Evolutionary conservation across 116 monocot species (phyloP).

Genomic region (Zostera marina): DNA sequence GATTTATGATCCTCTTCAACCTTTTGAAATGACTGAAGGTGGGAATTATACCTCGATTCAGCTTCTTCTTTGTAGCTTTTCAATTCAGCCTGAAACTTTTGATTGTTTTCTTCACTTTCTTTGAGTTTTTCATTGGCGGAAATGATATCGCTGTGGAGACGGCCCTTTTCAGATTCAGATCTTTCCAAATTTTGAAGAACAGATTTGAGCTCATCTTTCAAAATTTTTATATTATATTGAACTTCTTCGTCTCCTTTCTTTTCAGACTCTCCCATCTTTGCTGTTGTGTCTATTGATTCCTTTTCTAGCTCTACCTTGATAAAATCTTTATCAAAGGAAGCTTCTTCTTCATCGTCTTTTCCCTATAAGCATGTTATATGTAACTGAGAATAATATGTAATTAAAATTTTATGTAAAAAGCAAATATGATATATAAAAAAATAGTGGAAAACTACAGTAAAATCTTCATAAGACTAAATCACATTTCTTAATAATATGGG

Average conservation of each 20-base stretch:
- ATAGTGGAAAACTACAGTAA: too few species aligned
- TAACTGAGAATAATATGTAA: background rate
- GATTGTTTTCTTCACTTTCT: constrained; percentile 18
- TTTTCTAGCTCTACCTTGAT: constrained; percentile 82
- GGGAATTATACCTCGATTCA: constrained; percentile 27
- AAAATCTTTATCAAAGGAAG: constrained; percentile 53
- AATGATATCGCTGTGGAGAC: constrained; percentile 29
- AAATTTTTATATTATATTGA: constrained; percentile 27
- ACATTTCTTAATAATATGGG: too few species aligned
- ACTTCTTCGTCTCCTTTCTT: constrained; percentile 9
- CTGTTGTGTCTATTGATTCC: constrained; percentile 35
- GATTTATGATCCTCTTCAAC: constrained; percentile 13
- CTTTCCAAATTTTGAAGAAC: constrained; percentile 20
- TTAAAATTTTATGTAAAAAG: background rate
- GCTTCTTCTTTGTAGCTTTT: constrained; percentile 37
- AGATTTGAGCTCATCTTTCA: constrained; percentile 28
- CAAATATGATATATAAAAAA: too few species aligned
- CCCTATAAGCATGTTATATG: constrained; percentile 2
- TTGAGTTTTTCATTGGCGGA: constrained; percentile 27
- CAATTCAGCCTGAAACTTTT: constrained; percentile 42
- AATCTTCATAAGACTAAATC: too few species aligned
- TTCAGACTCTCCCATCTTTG: constrained; percentile 2
- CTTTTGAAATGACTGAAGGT: constrained; percentile 40
- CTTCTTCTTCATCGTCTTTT: constrained; percentile 42
- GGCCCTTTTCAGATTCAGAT: constrained; percentile 39